These are phyloP conservation scores for Trichocomaceae sp. DNA, from an alignment of 2,329 filamentous ascomycete species.

Conservation along the genomic window DNA sequence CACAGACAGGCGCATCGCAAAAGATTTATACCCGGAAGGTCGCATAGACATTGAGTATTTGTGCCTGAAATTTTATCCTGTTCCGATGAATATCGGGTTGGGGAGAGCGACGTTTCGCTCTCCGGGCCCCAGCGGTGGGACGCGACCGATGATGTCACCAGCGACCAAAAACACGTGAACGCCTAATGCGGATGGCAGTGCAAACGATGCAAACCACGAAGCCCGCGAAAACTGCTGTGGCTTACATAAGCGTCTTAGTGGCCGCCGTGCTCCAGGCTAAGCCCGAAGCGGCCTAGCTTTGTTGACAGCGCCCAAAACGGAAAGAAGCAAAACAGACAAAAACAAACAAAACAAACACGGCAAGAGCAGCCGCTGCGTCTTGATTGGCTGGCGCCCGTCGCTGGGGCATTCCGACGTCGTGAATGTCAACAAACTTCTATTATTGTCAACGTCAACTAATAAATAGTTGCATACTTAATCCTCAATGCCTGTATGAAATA, in stretches of 20 bases:
- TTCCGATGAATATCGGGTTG: background rate
- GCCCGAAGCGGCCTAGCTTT: conserved; percentile 15
- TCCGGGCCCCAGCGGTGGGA: conserved; percentile 15
- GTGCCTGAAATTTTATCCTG: background rate
- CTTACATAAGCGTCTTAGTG: background rate
- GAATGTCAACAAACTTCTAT: conserved; percentile 10
- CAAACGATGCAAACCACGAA: conserved; percentile 17
- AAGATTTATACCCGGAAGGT: background rate
- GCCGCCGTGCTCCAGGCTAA: background rate
- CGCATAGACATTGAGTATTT: background rate
- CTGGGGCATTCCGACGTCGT: background rate
- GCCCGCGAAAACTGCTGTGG: too few species aligned
- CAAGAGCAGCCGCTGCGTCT: background rate
- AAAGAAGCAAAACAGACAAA: too few species aligned
- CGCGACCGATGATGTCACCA: conserved; percentile 27
- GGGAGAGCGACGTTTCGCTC: background rate
- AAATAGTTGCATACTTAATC: too few species aligned
- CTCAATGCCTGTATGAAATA: too few species aligned
- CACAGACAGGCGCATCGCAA: conserved; percentile 3
- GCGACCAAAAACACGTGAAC: background rate
- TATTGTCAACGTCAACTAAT: background rate
- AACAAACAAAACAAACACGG: conserved; percentile 4
- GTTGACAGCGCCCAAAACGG: too few species aligned
- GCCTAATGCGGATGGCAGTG: too few species aligned
- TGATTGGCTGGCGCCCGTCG: conserved; percentile 1